Percentiles rank a stretch among this genome's conserved stretches.
Evolutionary conservation across 352 stramenopile genomes (phyloP).

Genomic region (Phytopythium aichiense): DNA sequence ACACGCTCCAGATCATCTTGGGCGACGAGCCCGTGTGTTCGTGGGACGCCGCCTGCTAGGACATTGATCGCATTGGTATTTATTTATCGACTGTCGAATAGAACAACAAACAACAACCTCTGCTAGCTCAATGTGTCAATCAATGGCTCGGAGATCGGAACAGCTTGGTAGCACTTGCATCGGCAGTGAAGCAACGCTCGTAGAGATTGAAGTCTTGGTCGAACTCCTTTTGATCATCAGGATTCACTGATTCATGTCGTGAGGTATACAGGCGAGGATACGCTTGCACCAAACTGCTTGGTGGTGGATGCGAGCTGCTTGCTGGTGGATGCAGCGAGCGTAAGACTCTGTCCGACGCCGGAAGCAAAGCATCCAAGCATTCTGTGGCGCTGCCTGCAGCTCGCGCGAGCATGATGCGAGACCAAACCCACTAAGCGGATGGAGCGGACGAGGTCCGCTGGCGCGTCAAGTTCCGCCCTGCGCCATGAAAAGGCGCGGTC

Average conservation of each 20-base stretch:
- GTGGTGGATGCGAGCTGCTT: no score
- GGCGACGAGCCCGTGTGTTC: slow-evolving; percentile 14
- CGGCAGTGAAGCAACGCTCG: no score
- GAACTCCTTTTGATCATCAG: no score
- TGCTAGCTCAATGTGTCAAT: no score
- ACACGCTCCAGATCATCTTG: slow-evolving; percentile 25
- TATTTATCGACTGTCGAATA: background rate
- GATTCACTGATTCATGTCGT: background rate
- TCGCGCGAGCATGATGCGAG: background rate
- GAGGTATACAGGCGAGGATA: background rate
- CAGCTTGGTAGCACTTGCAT: no score
- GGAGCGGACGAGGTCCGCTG: no score
- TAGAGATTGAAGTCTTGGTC: no score
- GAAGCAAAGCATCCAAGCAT: background rate
- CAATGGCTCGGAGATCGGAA: no score
- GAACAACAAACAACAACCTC: background rate
- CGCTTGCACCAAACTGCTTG: no score
- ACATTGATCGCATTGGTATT: background rate
- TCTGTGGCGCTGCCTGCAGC: background rate
- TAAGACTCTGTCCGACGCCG: background rate
- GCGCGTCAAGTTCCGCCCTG: background rate
- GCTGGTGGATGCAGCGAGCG: background rate
- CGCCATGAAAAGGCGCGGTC: background rate
- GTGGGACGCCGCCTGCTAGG: background rate
- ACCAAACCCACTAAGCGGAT: background rate